These are phyloP conservation scores for Cystobasidiaceae sp. DNA, from an alignment of 1,284 basidiomycete genomes.

Conservation along the genomic window DNA sequence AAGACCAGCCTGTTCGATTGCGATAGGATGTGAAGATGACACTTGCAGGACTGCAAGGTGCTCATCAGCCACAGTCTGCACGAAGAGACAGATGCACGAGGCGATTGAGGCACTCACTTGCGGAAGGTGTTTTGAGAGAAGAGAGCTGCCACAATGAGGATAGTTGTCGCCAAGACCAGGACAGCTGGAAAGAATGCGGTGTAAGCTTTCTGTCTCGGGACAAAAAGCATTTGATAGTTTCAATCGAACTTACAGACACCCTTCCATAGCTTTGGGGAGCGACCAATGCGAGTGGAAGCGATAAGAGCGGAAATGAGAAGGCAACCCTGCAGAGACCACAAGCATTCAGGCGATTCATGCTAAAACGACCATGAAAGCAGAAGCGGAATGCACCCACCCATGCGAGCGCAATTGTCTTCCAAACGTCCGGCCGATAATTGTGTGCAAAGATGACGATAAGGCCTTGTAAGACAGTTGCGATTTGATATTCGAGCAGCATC, in stretches of 20 bases:
- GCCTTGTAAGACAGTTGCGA: slow-evolving; percentile 39
- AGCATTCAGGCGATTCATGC: no score
- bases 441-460: slow-evolving; percentile 35
- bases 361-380: background rate
- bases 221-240: background rate
- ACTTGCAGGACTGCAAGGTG: slow-evolving; percentile 24
- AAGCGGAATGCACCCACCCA: slow-evolving; percentile 29
- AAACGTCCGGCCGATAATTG: slow-evolving; percentile 29
- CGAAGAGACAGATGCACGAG: no score
- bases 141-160: slow-evolving; percentile 35
- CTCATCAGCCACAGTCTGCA: background rate
- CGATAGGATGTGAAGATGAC: slow-evolving; percentile 38
- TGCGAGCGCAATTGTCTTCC: slow-evolving; percentile 35
- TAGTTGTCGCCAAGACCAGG: slow-evolving; percentile 30
- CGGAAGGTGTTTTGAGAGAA: no score
- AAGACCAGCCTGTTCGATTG: slow-evolving; percentile 38
- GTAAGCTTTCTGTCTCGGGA: background rate
- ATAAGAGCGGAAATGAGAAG: slow-evolving; percentile 35
- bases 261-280: slow-evolving; percentile 41
- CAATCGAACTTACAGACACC: slow-evolving; percentile 28
- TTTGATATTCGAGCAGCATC: slow-evolving; percentile 40
- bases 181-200: background rate
- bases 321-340: slow-evolving; percentile 30
- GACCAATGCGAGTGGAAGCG: slow-evolving; percentile 34
- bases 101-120: no score